Percentiles rank a stretch among this genome's conserved stretches.
Evolutionary conservation across 768 basidiomycete species (phyloP).

Genomic region (Lactarius quietus): DNA sequence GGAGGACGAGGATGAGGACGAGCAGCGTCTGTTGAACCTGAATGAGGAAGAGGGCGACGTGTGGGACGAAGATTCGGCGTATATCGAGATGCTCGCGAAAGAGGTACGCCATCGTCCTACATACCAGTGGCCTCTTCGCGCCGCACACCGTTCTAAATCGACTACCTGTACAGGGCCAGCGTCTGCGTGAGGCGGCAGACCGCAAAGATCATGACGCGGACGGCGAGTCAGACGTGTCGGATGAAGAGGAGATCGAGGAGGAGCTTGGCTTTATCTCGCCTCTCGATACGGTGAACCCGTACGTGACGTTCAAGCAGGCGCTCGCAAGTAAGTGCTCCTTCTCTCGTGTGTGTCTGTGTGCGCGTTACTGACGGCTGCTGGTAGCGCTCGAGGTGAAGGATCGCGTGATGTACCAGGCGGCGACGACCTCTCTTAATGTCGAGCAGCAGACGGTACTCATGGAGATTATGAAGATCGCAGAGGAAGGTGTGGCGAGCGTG

Average conservation of each 20-base stretch:
- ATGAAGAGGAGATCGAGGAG: conserved; percentile 63
- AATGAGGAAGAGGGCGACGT: conserved; percentile 81
- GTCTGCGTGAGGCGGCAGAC: conserved; percentile 62
- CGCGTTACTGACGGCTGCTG: conserved; percentile 2
- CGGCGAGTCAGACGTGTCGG: conserved; percentile 34
- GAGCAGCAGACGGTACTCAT: conserved; percentile 80
- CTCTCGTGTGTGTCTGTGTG: neutral
- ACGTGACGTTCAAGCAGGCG: conserved; percentile 72
- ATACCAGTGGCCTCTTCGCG: neutral
- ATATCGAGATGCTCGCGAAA: conserved; percentile 79
- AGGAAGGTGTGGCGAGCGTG: neutral
- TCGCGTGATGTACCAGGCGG: conserved; percentile 59
- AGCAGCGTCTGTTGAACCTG: conserved; percentile 54
- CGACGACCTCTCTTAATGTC: conserved; percentile 64
- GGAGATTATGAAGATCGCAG: conserved; percentile 64
- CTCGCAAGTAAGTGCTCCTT: conserved; percentile 55
- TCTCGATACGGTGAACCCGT: conserved; percentile 75
- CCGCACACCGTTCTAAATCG: too few species aligned
- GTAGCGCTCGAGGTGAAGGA: conserved; percentile 78
- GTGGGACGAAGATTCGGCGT: conserved; percentile 87
- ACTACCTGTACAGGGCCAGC: conserved; percentile 51
- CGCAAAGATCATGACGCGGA: conserved; percentile 32
- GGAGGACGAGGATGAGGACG: conserved; percentile 31
- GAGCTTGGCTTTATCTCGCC: conserved; percentile 85
- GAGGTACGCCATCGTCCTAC: conserved; percentile 61